Evolutionary conservation across 2,329 filamentous ascomycete species (phyloP).

Genomic region (Arthroderma sp.): DNA sequence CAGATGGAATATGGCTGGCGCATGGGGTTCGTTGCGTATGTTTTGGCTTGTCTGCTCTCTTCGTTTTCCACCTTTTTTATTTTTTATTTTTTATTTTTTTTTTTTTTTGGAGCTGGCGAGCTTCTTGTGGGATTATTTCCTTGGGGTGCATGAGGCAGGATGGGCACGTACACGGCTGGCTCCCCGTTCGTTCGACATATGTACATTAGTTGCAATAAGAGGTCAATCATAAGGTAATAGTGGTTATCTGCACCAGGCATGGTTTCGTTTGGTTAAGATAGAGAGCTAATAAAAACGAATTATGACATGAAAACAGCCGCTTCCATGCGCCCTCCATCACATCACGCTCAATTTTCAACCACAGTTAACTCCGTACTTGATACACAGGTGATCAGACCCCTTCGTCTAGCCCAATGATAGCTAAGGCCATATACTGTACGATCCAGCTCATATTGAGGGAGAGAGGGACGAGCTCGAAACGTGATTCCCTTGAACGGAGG

Average conservation of each 20-base stretch:
- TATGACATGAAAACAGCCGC: background rate
- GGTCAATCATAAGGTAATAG: constrained; percentile 1
- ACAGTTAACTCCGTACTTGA: background rate
- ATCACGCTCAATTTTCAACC: background rate
- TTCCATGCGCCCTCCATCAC: background rate
- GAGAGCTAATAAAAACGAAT: background rate
- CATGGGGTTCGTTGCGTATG: background rate
- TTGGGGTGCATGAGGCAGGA: constrained; percentile 5
- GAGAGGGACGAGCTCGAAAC: background rate
- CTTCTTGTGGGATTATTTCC: constrained; percentile 1
- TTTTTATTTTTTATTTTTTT: too few species aligned
- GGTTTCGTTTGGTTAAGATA: background rate
- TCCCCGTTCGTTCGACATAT: constrained; percentile 4
- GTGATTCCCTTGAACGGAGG: background rate
- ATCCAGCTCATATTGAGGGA: background rate
- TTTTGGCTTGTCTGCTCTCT: background rate
- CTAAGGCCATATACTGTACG: background rate
- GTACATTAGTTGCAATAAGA: constrained; percentile 3
- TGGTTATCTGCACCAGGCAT: background rate
- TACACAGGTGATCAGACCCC: background rate
- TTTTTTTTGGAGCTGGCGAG: constrained; percentile 2
- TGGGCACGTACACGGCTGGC: constrained; percentile 3
- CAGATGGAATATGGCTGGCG: background rate
- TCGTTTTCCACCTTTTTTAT: background rate
- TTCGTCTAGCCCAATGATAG: background rate